Base-by-base conservation (phyloP, 345 rosid species). In the Lepidium didymum region DNA sequence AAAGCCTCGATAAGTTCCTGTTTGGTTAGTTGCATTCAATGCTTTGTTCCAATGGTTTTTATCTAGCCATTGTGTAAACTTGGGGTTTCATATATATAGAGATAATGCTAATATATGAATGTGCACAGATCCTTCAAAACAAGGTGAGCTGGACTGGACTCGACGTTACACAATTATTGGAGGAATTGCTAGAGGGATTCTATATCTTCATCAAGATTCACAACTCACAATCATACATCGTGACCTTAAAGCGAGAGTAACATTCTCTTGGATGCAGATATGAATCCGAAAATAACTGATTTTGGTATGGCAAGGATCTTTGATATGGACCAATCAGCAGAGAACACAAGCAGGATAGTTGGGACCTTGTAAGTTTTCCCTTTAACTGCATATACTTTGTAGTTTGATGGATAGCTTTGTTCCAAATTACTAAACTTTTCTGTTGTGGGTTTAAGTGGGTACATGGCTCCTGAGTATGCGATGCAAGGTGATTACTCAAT, bases 271-370 rank as follows among this genome's bases (percentile, higher is more conserved):
- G 92, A 89, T 55, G 71, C 11, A 0, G 80, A 81, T 1, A 78
- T 86, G 90, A 83, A 75, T 36, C 81, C 87, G 0, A 87, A 84
- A 75, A 81, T 85, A 6, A 77, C 91, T 6, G 90, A 89, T 71
- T 89, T 87, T 62, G 88, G 91, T 16, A 76, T 81, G 79, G 87
- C 89, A 5, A 81, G 76, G 57, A 84, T 85, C 33, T 77, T 85
- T 7, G 78, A 75, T 7, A 70, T 65, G 8, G 70, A 81, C 50
- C 78, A 76, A 65, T 31, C 46, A 59, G 25, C 33, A 29, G 75
- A 55, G 37, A 84, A 64, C 18, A 89, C 96, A 3, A 72, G 57
- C 41, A 73, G 72, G 58, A 67, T 87, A 1, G 85, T 82, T 2
- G 89, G 92, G 7, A 87, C 95, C 45, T 79, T 37, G 96, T 87